These are phyloP conservation scores for Metarhizium robertsii DNA, from an alignment of 2,329 filamentous ascomycete genomes.

Conservation along the genomic window DNA sequence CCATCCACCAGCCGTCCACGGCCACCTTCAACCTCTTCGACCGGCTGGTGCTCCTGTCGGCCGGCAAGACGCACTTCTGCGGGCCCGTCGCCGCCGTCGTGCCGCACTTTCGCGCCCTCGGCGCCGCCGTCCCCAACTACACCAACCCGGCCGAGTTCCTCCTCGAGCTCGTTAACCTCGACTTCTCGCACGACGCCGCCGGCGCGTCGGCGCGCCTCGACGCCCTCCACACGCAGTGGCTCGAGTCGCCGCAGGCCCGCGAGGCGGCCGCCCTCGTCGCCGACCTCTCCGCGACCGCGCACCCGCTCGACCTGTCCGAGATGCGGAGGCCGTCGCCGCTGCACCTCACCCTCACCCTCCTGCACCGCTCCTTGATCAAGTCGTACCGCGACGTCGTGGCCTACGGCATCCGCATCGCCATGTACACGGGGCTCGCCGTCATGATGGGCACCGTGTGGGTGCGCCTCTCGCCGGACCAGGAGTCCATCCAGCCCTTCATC, in stretches of 20 bases:
- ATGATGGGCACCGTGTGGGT: conserved; percentile 89
- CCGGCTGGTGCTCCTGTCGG: conserved; percentile 64
- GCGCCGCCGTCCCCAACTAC: conserved; percentile 54
- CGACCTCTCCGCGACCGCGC: conserved; percentile 14
- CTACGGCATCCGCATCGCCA: conserved; percentile 72
- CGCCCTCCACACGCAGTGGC: conserved; percentile 17
- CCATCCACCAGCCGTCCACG: conserved; percentile 79
- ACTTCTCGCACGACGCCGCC: conserved; percentile 49
- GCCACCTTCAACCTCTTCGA: conserved; percentile 74
- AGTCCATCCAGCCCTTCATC: conserved; percentile 69
- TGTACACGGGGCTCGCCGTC: conserved; percentile 68
- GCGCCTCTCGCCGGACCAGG: conserved; percentile 56
- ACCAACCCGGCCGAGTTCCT: conserved; percentile 76
- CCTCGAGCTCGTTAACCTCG: conserved; percentile 69
- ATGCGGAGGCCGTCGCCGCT: conserved; percentile 31
- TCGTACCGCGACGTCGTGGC: conserved; percentile 75
- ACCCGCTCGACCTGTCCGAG: background rate
- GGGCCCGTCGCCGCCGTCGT: conserved; percentile 50
- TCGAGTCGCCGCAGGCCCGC: conserved; percentile 11
- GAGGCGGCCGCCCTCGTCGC: conserved; percentile 15
- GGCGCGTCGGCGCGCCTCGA: conserved; percentile 28
- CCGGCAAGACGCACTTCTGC: conserved; percentile 63
- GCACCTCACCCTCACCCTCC: conserved; percentile 51
- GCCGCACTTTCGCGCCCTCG: conserved; percentile 54
- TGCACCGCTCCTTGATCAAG: conserved; percentile 76